Evolutionary conservation across 73 alveolate species (phyloP).

Genomic region (Paramecium primaurelia): DNA sequence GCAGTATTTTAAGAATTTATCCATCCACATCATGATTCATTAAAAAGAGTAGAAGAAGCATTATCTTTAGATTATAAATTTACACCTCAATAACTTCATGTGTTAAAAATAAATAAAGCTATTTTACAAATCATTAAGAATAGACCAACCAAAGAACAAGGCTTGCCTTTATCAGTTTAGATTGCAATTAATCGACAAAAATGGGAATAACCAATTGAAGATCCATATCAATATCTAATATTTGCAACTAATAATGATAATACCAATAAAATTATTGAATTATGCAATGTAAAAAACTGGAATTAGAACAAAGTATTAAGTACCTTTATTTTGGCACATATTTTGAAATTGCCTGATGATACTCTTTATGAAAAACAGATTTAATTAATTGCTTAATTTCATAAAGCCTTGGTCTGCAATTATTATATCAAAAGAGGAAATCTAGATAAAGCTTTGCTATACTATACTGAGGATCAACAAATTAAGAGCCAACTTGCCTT

Average conservation of each 20-base stretch:
- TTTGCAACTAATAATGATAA: conserved; percentile 34
- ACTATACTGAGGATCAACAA: not conserved
- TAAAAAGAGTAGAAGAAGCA: conserved; percentile 57
- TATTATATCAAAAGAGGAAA: conserved; percentile 35
- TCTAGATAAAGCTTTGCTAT: not conserved
- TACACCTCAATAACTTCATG: conserved; percentile 49
- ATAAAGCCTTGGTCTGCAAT: not conserved
- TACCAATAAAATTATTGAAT: not conserved
- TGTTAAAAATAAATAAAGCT: conserved; percentile 26
- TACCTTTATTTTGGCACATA: conserved; percentile 14
- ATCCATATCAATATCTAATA: not conserved
- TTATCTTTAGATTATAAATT: conserved; percentile 41
- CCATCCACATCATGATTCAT: conserved; percentile 49
- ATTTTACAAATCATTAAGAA: conserved; percentile 19
- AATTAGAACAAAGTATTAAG: not conserved
- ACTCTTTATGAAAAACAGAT: not conserved
- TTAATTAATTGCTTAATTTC: not conserved
- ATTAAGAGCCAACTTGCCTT: conserved; percentile 2
- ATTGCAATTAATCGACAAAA: not conserved
- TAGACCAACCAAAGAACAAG: conserved; percentile 24
- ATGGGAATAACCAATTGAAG: conserved; percentile 47
- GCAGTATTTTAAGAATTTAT: not conserved
- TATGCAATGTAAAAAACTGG: not conserved
- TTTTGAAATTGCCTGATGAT: conserved; percentile 28
- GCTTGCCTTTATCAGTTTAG: not conserved